A percentile compares a stretch with the other conserved stretches of the same genome.
Evolutionary conservation across 2,329 filamentous ascomycete species (phyloP).

Genomic region (Thyridium curvatum): DNA sequence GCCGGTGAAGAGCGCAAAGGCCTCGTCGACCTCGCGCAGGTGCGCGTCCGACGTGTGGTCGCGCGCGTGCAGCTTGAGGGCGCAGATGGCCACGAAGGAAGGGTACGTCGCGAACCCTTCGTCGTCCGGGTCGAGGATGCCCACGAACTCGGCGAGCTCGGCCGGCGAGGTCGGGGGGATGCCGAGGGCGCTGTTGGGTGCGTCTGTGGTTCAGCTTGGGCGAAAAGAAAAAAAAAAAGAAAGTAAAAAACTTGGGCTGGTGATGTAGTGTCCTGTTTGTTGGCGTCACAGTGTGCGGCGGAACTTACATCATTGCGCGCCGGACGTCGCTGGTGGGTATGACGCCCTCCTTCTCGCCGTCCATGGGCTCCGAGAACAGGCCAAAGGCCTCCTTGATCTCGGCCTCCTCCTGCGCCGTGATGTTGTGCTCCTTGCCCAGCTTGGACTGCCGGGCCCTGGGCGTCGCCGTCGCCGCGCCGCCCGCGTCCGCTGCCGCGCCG

Average conservation of each 20-base stretch:
- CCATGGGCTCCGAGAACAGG: slow-evolving; percentile 68
- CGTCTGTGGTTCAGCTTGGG: not conserved
- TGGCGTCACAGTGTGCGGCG: slow-evolving; percentile 1
- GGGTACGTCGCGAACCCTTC: slow-evolving; percentile 71
- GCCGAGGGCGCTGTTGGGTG: slow-evolving; percentile 67
- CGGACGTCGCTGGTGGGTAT: slow-evolving; percentile 61
- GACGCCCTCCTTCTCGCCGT: slow-evolving; percentile 59
- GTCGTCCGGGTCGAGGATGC: slow-evolving; percentile 74
- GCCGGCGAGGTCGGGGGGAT: slow-evolving; percentile 56
- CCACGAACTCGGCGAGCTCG: slow-evolving; percentile 71
- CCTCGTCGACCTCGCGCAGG: slow-evolving; percentile 67
- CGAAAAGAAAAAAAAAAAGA: too few species aligned
- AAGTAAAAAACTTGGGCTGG: too few species aligned
- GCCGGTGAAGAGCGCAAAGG: slow-evolving; percentile 74
- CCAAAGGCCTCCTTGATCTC: slow-evolving; percentile 89
- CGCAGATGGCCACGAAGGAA: slow-evolving; percentile 81
- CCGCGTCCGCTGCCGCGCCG: too few species aligned
- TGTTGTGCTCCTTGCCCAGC: slow-evolving; percentile 86
- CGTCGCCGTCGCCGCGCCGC: too few species aligned
- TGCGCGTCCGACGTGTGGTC: slow-evolving; percentile 47
- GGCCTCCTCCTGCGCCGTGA: slow-evolving; percentile 75
- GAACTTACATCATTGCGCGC: slow-evolving; percentile 66
- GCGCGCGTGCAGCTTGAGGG: slow-evolving; percentile 69
- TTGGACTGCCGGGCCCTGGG: slow-evolving; percentile 62
- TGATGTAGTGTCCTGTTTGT: too few species aligned